Evolutionary conservation across 2,329 filamentous ascomycete species (phyloP), one percentile per base, ranked within the genome.

Genomic region (Scedosporium boydii): DNA sequence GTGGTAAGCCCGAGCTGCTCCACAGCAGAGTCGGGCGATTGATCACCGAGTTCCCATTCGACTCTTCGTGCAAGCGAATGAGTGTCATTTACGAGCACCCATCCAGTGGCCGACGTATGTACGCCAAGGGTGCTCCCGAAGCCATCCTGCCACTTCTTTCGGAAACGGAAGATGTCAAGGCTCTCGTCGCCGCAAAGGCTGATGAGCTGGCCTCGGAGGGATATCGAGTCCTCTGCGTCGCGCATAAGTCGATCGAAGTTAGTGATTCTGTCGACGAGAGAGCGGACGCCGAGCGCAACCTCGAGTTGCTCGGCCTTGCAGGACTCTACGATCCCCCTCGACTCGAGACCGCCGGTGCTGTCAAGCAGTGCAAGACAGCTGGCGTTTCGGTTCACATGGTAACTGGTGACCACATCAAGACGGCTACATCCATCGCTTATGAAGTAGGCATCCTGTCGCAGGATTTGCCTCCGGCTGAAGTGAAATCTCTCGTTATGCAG

Each of bases 51-150:
- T 87, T 87, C 61, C 87, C 87, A 2, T 91, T 91, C 68, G 87
- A 91, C 70, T 90, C 87, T 0, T 83, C 84, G 44, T 83, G 87
- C 72, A 91, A 91, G 76, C 82, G 87, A 63, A 91, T 91, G 88
- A 87, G 86, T 44, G 87, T 90, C 58, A 81, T 90, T 29, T 89
- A 87, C 53, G 71, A 72, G 6, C 71, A 68, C 53, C 71, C 70
- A 1, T 69, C 71, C 10, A 69, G 71, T 34, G 29, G 29, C 10
- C 70, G 70, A 57, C 73, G 76, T 12, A 78, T 84, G 18, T 85
- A 82, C 65, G 80, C 81, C 69, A 86, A 86, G 68, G 83, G 83
- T 48, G 83, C 83, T 1, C 75, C 83, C 18, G 83, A 86, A 69
- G 76, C 80, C n/a, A 74, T 86, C 55, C 68, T 86, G 27, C 81